These are phyloP conservation scores for Penicillium sp. DNA, from an alignment of 2,329 filamentous ascomycete species.

Conservation along the genomic window DNA sequence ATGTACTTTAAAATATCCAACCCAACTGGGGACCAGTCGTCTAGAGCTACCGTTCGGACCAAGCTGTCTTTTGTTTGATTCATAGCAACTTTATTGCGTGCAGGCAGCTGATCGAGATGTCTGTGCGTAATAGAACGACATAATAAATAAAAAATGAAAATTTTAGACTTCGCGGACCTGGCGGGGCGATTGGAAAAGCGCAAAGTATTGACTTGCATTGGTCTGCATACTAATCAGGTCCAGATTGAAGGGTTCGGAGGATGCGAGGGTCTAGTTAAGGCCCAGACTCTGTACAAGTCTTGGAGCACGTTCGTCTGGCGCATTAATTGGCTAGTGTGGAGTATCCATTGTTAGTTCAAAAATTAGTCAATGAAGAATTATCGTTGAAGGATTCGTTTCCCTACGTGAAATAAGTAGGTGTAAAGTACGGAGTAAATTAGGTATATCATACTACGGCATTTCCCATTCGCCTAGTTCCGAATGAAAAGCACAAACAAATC, in stretches of 20 bases:
- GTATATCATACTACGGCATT: background rate
- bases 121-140: slow-evolving; percentile 1
- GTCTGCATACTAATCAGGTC: slow-evolving; percentile 2
- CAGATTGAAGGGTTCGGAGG: background rate
- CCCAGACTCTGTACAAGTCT: background rate
- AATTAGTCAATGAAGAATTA: background rate
- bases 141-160: background rate
- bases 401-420: background rate
- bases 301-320: background rate
- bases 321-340: background rate
- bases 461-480: background rate
- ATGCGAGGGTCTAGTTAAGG: background rate
- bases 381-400: background rate
- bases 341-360: background rate
- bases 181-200: background rate
- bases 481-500: background rate
- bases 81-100: background rate
- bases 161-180: background rate
- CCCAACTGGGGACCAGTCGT: slow-evolving; percentile 19
- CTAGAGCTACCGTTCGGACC: background rate
- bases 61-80: background rate
- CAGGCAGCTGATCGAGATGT: slow-evolving; percentile 5
- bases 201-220: slow-evolving; percentile 5
- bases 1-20: background rate
- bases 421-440: background rate